These are phyloP conservation scores for Auxenochlorella pyrenoidosa DNA, from an alignment of 139 green algal species.

Conservation along the genomic window DNA sequence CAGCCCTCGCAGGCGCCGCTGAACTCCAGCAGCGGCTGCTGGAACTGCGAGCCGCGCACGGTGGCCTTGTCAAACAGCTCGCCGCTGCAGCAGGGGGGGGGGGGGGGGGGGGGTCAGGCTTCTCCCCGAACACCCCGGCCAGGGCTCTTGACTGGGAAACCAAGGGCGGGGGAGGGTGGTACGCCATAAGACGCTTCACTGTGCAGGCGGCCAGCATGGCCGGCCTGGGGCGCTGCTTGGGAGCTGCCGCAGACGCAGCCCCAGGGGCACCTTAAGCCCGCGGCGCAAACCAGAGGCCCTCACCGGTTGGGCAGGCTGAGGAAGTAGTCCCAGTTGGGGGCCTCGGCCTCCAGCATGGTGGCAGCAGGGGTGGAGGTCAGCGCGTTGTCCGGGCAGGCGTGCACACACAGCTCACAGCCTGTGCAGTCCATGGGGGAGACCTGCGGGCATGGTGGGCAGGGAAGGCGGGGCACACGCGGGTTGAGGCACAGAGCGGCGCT, in stretches of 20 bases:
- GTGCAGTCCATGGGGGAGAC: conserved; percentile 72
- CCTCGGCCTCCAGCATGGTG: conserved; percentile 47
- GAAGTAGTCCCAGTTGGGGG: conserved; percentile 57
- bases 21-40: conserved; percentile 68
- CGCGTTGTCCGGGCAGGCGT: conserved; percentile 64
- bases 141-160: too few relatives aligned
- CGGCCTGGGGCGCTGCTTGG: too few relatives aligned
- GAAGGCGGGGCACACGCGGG: too few relatives aligned
- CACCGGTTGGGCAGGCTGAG: conserved; percentile 39
- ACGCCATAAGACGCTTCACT: too few relatives aligned
- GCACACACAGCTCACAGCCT: conserved; percentile 69
- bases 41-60: conserved; percentile 63
- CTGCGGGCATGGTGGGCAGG: conserved; percentile 34
- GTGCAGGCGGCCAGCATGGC: too few relatives aligned
- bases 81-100: conserved; percentile 6
- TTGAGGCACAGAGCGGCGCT: too few relatives aligned
- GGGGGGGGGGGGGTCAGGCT: neutral
- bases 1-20: conserved; percentile 66
- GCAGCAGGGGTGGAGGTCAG: conserved; percentile 48
- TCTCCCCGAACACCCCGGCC: too few relatives aligned
- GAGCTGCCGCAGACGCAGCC: too few relatives aligned
- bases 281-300: too few relatives aligned
- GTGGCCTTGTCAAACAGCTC: conserved; percentile 59
- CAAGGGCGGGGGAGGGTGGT: too few relatives aligned
- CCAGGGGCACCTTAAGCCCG: too few relatives aligned